A percentile compares a stretch with the other conserved stretches of the same genome.
phyloP scores from a whole-genome alignment of 1,284 basidiomycete genomes.

The Lentinula novae-zelandiae region DNA sequence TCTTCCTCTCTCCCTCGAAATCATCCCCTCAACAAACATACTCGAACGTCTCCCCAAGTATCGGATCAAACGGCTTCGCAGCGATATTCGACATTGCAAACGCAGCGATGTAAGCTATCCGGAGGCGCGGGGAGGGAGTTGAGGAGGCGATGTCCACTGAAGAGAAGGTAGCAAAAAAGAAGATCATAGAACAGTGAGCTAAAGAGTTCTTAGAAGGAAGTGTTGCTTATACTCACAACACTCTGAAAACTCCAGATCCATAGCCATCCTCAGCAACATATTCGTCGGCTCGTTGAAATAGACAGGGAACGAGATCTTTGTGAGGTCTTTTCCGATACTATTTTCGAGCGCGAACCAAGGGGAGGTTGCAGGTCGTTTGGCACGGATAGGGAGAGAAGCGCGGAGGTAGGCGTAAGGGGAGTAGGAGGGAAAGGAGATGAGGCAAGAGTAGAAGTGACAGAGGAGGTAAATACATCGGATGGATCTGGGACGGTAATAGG shows the following conservation, averaged over 20 bases:
- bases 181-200: no score
- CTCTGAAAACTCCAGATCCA: constrained; percentile 95
- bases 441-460: not conserved
- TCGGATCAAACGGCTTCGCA: constrained; percentile 94
- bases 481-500: no score
- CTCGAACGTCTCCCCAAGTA: constrained; percentile 94
- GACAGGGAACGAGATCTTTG: constrained; percentile 94
- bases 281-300: constrained; percentile 96
- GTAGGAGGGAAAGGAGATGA: constrained; percentile 38
- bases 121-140: constrained; percentile 75
- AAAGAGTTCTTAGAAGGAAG: no score
- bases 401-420: constrained; percentile 71
- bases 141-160: constrained; percentile 67
- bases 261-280: constrained; percentile 89
- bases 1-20: no score
- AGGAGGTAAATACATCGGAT: not conserved
- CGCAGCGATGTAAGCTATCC: constrained; percentile 92
- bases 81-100: constrained; percentile 98
- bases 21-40: constrained; percentile 67
- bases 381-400: constrained; percentile 65
- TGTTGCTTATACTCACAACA: constrained; percentile 42
- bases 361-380: constrained; percentile 87
- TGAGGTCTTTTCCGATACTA: constrained; percentile 95
- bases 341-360: constrained; percentile 96
- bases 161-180: no score